Conservation (phyloP, 2,329 filamentous ascomycete species). For the Aspergillus sp. region DNA sequence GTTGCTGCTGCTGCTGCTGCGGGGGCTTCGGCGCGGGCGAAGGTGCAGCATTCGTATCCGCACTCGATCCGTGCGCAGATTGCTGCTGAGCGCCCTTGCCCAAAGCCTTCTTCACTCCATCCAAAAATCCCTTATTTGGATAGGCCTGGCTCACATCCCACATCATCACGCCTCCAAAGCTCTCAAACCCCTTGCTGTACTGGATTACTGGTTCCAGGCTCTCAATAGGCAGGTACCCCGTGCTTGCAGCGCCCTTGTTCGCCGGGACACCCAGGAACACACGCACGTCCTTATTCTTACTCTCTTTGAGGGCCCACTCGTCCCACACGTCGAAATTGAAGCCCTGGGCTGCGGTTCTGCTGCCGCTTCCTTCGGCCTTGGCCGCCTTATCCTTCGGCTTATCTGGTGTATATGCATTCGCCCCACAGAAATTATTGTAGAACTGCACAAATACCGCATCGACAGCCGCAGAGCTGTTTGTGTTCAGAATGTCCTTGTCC, state of each 20-base stretch:
- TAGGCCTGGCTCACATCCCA: constrained; percentile 67
- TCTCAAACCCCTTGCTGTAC: constrained; percentile 56
- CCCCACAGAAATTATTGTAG: constrained; percentile 68
- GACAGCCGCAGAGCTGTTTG: constrained; percentile 53
- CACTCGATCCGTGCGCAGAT: too few species aligned
- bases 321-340: constrained; percentile 68
- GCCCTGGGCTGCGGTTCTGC: constrained; percentile 41
- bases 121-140: constrained; percentile 58
- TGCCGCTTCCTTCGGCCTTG: neutral
- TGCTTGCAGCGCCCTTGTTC: constrained; percentile 52
- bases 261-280: constrained; percentile 63
- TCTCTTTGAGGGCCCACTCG: constrained; percentile 60
- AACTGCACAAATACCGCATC: constrained; percentile 66
- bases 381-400: constrained; percentile 20
- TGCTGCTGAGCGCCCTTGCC: neutral
- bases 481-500: constrained; percentile 57
- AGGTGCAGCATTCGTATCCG: neutral
- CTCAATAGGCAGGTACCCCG: constrained; percentile 55
- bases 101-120: constrained; percentile 39
- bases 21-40: neutral
- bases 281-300: constrained; percentile 61
- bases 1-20: neutral
- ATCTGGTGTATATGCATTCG: constrained; percentile 50
- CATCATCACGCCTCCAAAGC: constrained; percentile 68
- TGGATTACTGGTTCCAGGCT: constrained; percentile 52